phyloP scores from a whole-genome alignment of 1,139 yeast species.

The Meyerozyma athensensis region DNA sequence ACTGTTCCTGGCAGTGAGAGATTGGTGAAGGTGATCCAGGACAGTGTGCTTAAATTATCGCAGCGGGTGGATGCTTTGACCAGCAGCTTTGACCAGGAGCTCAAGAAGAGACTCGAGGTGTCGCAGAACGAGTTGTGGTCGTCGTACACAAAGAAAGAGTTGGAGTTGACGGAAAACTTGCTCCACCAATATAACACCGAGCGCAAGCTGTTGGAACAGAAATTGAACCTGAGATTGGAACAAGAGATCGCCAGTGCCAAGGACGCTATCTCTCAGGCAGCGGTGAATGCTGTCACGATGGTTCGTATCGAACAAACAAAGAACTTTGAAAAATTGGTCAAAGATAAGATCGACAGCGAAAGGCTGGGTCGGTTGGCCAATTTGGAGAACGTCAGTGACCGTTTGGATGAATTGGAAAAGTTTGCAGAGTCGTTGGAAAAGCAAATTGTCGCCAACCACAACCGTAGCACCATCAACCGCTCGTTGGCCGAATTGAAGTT shows the following conservation, averaged over 20 bases:
- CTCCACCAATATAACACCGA: constrained; percentile 48
- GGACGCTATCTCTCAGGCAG: constrained; percentile 65
- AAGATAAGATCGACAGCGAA: constrained; percentile 68
- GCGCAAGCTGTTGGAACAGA: constrained; percentile 58
- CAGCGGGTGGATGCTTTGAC: constrained; percentile 32
- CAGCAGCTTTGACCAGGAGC: constrained; percentile 38
- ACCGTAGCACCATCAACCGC: constrained; percentile 52
- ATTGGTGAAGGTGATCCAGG: constrained; percentile 29
- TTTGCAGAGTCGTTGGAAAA: constrained; percentile 55
- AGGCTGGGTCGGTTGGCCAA: constrained; percentile 76
- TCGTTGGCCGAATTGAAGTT: constrained; percentile 52
- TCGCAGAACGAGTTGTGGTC: constrained; percentile 49
- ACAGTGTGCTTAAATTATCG: constrained; percentile 29
- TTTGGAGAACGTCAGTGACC: constrained; percentile 53
- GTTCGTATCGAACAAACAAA: constrained; percentile 70
- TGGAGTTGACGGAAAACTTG: constrained; percentile 46
- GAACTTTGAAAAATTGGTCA: constrained; percentile 61
- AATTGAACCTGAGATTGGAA: constrained; percentile 55
- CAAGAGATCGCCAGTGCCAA: constrained; percentile 69
- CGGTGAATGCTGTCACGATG: constrained; percentile 70
- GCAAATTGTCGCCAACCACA: constrained; percentile 52
- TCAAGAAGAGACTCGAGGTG: constrained; percentile 31
- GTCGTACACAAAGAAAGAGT: constrained; percentile 53
- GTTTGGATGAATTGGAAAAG: constrained; percentile 55
- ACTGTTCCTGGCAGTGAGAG: constrained; percentile 26